These are phyloP conservation scores for Vinca minor DNA, from an alignment of 257 asterid species.

Conservation along the genomic window DNA sequence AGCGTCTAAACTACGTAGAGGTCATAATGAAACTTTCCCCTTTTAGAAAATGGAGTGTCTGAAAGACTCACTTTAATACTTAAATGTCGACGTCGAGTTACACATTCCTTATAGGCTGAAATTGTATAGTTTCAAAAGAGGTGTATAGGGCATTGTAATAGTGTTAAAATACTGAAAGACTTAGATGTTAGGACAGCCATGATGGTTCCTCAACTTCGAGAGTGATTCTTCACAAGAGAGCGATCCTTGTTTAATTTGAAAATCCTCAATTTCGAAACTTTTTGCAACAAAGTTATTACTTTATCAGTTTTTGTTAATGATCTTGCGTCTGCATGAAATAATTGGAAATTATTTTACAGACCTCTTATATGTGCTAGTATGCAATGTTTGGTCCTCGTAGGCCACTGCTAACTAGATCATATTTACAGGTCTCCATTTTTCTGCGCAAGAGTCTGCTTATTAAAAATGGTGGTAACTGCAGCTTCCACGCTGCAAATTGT, in stretches of 20 bases:
- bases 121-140: background rate
- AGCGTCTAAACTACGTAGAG: background rate
- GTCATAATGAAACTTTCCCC: background rate
- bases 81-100: background rate
- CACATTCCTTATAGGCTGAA: background rate
- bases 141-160: no score
- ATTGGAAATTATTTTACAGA: background rate
- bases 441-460: constrained; percentile 10
- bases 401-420: background rate
- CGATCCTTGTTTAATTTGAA: background rate
- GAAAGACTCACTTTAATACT: background rate
- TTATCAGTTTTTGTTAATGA: background rate
- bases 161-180: background rate
- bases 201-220: background rate
- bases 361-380: background rate
- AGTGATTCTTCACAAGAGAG: background rate
- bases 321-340: constrained; percentile 4
- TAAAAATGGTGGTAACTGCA: constrained; percentile 58
- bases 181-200: background rate
- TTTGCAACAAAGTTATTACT: background rate
- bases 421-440: constrained; percentile 21
- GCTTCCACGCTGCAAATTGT: constrained; percentile 55
- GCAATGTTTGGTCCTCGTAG: background rate
- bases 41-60: background rate
- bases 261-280: background rate